Evolutionary conservation across 257 asterid genomes (phyloP).

Genomic region (Jacaranda mimosifolia): DNA sequence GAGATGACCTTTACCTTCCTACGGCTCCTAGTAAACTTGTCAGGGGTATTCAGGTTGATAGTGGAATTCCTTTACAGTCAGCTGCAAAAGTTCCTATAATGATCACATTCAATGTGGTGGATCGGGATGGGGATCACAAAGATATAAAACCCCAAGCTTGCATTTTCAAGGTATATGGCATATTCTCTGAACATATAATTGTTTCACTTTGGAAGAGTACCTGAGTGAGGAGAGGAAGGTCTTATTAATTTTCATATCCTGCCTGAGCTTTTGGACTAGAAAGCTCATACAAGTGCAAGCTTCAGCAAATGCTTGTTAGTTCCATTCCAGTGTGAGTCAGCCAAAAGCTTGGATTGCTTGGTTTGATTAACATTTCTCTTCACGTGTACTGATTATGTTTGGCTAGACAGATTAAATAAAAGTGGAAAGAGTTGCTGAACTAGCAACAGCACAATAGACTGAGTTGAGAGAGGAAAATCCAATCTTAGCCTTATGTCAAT

Average conservation of each 20-base stretch:
- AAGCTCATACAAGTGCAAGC: slow-evolving; percentile 1
- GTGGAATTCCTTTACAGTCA: slow-evolving; percentile 98
- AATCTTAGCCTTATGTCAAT: slow-evolving; percentile 1
- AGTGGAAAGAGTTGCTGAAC: slow-evolving; percentile 11
- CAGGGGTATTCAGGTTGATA: slow-evolving; percentile 88
- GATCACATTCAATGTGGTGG: slow-evolving; percentile 96
- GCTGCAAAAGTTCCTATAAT: slow-evolving; percentile 99
- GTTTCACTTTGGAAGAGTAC: neutral
- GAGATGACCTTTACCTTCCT: slow-evolving; percentile 97
- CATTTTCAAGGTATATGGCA: slow-evolving; percentile 83
- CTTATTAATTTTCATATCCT: slow-evolving; percentile 4
- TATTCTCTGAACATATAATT: slow-evolving; percentile 17
- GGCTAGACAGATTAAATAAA: neutral
- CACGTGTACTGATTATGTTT: neutral
- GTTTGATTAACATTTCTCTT: neutral
- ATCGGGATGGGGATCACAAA: slow-evolving; percentile 78
- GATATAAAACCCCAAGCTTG: slow-evolving; percentile 97
- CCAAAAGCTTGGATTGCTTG: slow-evolving; percentile 29
- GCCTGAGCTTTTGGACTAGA: slow-evolving; percentile 24
- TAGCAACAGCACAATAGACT: slow-evolving; percentile 3
- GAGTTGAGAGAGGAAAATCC: neutral
- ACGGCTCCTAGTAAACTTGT: slow-evolving; percentile 92
- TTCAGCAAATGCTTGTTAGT: neutral
- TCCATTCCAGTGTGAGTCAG: slow-evolving; percentile 17
- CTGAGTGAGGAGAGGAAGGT: slow-evolving; percentile 6